Conservation (phyloP, 495 filamentous ascomycete genomes). For the Aspergillus mulundensis region DNA sequence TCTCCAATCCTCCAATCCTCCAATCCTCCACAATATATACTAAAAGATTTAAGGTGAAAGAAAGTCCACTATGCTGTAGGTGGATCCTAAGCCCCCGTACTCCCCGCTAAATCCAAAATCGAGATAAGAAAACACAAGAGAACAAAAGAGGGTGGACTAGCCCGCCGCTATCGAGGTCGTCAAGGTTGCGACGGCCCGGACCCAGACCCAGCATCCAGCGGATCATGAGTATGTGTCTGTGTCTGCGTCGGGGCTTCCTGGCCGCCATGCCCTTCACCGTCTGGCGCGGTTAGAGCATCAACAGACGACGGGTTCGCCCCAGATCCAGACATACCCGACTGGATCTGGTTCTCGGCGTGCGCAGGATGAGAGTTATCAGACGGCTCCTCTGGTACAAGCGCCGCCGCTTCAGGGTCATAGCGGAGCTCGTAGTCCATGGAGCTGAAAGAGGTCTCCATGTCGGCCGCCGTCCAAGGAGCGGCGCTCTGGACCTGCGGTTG, state of each 20-base stretch:
- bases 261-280: background rate
- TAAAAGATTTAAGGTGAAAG: background rate
- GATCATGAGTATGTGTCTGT: background rate
- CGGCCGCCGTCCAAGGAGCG: slow-evolving; percentile 38
- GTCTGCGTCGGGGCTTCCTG: background rate
- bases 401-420: slow-evolving; percentile 45
- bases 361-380: background rate
- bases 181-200: background rate
- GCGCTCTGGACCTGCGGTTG: slow-evolving; percentile 35
- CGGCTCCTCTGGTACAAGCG: slow-evolving; percentile 31
- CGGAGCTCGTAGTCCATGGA: slow-evolving; percentile 32
- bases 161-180: slow-evolving; percentile 4
- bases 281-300: background rate
- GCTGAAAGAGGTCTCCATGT: slow-evolving; percentile 24
- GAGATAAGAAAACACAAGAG: background rate
- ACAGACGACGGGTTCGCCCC: background rate
- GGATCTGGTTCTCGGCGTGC: background rate
- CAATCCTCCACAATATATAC: background rate
- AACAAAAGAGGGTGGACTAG: background rate
- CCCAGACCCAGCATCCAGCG: background rate
- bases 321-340: background rate
- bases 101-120: slow-evolving; percentile 19
- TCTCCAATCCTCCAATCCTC: background rate
- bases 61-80: slow-evolving; percentile 6
- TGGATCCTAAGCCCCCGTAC: slow-evolving; percentile 8